Evolutionary conservation across 352 stramenopile genomes (phyloP).

Genomic region (Phytophthora idaei): DNA sequence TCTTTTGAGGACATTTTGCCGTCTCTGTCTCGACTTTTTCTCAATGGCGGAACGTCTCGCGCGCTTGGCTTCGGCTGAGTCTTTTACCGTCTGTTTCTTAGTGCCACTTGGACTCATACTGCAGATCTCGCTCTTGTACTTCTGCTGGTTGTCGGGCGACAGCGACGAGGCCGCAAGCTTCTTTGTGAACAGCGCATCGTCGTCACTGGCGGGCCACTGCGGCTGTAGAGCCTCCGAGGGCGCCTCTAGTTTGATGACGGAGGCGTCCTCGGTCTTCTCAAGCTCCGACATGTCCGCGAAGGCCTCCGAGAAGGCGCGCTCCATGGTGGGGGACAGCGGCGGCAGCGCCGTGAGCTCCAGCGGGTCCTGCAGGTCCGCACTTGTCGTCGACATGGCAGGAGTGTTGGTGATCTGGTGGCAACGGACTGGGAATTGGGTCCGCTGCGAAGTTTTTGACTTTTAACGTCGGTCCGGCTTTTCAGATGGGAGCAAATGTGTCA

Average conservation of each 20-base stretch:
- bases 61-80: slow-evolving; percentile 35
- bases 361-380: slow-evolving; percentile 22
- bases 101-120: slow-evolving; percentile 33
- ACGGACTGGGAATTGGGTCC: not conserved
- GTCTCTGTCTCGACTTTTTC: slow-evolving; percentile 55
- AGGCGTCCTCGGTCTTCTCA: slow-evolving; percentile 14
- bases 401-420: slow-evolving; percentile 30
- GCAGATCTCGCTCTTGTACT: slow-evolving; percentile 25
- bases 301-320: slow-evolving; percentile 37
- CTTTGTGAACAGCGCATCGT: slow-evolving; percentile 1
- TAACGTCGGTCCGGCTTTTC: slow-evolving; percentile 15
- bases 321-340: slow-evolving; percentile 40
- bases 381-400: slow-evolving; percentile 21
- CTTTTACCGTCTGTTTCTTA: slow-evolving; percentile 29
- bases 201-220: slow-evolving; percentile 21
- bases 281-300: slow-evolving; percentile 42
- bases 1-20: slow-evolving; percentile 27
- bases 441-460: not conserved
- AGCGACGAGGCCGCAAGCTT: slow-evolving; percentile 13
- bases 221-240: slow-evolving; percentile 4
- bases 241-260: slow-evolving; percentile 28
- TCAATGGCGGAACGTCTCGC: slow-evolving; percentile 67
- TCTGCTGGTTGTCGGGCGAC: slow-evolving; percentile 41
- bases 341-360: slow-evolving; percentile 33
- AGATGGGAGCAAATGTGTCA: slow-evolving; percentile 23